Evolutionary conservation across 371 early-diverging fungal species (phyloP).

Genomic region (Capniomyces stellatus): DNA sequence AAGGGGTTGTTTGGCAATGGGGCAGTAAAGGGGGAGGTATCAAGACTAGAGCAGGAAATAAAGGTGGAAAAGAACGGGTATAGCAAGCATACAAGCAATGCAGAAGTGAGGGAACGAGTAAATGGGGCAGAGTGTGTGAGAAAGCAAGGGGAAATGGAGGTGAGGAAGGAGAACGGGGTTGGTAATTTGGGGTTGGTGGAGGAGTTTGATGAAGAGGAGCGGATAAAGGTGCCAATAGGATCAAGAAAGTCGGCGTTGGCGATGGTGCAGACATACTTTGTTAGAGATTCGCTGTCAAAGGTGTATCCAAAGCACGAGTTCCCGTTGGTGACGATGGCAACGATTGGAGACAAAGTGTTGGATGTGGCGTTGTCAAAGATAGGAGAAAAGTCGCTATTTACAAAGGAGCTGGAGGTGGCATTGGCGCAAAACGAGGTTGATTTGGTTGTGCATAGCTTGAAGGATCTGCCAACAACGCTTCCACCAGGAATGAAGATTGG

Average conservation of each 20-base stretch:
- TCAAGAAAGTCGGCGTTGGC: slow-evolving; percentile 83
- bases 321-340: slow-evolving; percentile 53
- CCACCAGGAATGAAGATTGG: slow-evolving; percentile 68
- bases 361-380: slow-evolving; percentile 76
- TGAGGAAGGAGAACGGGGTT: too few species aligned
- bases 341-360: slow-evolving; percentile 72
- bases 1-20: too few species aligned
- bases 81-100: too few species aligned
- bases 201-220: too few species aligned
- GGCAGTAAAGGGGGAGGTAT: too few species aligned
- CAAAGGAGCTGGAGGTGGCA: slow-evolving; percentile 80
- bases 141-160: too few species aligned
- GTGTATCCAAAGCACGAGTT: slow-evolving; percentile 32
- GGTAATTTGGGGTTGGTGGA: too few species aligned
- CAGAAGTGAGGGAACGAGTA: too few species aligned
- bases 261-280: slow-evolving; percentile 65
- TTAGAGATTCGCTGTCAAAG: slow-evolving; percentile 35
- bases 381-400: slow-evolving; percentile 83
- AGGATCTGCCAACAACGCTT: slow-evolving; percentile 83
- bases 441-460: slow-evolving; percentile 83
- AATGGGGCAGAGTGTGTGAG: too few species aligned
- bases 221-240: too few species aligned
- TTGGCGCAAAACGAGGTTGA: slow-evolving; percentile 54
- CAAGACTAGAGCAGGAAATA: too few species aligned
- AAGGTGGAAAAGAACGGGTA: too few species aligned